Conservation (phyloP, 2,329 filamentous ascomycete species). For the Cercospora sp. region DNA sequence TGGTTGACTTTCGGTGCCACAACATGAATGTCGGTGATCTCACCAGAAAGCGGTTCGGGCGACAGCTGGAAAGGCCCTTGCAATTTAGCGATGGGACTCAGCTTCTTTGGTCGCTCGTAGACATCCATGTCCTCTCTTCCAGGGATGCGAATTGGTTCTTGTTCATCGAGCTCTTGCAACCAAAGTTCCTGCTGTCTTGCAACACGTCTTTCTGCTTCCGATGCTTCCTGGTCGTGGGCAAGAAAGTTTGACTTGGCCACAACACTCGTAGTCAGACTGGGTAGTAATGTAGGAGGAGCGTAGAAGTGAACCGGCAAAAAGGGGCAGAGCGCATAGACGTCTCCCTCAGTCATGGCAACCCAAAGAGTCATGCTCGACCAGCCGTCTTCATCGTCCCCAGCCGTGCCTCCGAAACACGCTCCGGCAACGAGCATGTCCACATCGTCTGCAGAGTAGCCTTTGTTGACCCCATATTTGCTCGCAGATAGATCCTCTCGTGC, state of each 20-base stretch:
- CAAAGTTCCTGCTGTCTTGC: slow-evolving; percentile 59
- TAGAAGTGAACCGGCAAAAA: slow-evolving; percentile 86
- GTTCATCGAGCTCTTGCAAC: slow-evolving; percentile 43
- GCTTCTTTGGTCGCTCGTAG: slow-evolving; percentile 56
- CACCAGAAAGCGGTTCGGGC: slow-evolving; percentile 53
- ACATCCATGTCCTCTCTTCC: slow-evolving; percentile 53
- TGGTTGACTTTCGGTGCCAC: slow-evolving; percentile 56
- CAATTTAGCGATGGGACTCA: slow-evolving; percentile 58
- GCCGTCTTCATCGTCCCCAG: slow-evolving; percentile 58
- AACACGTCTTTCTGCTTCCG: slow-evolving; percentile 48
- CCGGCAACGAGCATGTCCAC: slow-evolving; percentile 94
- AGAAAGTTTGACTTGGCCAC: slow-evolving; percentile 64
- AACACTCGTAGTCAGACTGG: slow-evolving; percentile 79
- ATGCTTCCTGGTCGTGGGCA: slow-evolving; percentile 43
- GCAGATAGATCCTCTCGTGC: slow-evolving; percentile 81
- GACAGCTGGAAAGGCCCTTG: slow-evolving; percentile 62
- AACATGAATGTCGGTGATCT: slow-evolving; percentile 62
- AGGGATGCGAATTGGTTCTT: slow-evolving; percentile 21
- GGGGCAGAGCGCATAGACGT: slow-evolving; percentile 90
- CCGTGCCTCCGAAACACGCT: slow-evolving; percentile 79
- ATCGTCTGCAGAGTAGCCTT: slow-evolving; percentile 81
- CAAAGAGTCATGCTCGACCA: slow-evolving; percentile 97
- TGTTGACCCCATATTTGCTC: slow-evolving; percentile 70
- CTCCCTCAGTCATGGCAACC: slow-evolving; percentile 91
- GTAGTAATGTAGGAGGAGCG: slow-evolving; percentile 67